phyloP scores from a whole-genome alignment of 2,329 filamentous ascomycete species.

The Dendrostoma leiphaemia region DNA sequence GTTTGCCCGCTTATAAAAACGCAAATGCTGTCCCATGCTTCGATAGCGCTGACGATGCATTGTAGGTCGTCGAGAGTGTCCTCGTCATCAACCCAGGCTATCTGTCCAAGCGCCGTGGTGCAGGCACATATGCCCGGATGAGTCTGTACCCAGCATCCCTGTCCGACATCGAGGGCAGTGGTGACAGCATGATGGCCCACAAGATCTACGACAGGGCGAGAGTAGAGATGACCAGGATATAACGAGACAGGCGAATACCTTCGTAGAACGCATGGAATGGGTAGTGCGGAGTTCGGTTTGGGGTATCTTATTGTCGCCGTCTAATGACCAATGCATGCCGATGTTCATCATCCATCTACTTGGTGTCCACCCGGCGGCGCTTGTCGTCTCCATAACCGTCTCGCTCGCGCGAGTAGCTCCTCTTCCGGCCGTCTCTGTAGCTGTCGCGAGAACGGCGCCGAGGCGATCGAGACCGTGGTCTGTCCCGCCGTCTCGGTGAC shows the following conservation, averaged over 20 bases:
- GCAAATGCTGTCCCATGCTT: too few relatives aligned
- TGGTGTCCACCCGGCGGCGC: conserved; percentile 53
- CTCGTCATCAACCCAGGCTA: conserved; percentile 88
- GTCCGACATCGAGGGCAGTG: conserved; percentile 55
- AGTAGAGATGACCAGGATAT: conserved; percentile 84
- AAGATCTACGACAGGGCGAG: conserved; percentile 78
- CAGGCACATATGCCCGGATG: conserved; percentile 84
- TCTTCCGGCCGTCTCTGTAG: conserved; percentile 50
- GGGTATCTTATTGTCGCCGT: conserved; percentile 19
- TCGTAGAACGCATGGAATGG: not conserved
- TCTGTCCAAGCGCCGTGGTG: conserved; percentile 77
- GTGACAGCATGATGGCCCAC: conserved; percentile 63
- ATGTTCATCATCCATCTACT: conserved; percentile 22
- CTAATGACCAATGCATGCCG: not conserved
- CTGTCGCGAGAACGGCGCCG: conserved; percentile 39
- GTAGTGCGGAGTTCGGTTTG: conserved; percentile 15
- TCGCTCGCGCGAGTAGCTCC: conserved; percentile 54
- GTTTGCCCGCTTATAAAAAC: too few relatives aligned
- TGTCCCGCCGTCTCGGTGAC: conserved; percentile 45
- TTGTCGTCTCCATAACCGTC: conserved; percentile 58
- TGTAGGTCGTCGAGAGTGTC: conserved; percentile 84
- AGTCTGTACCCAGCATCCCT: conserved; percentile 65
- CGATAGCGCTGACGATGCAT: conserved; percentile 15
- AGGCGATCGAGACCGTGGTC: conserved; percentile 51
- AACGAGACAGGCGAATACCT: conserved; percentile 6